phyloP scores from a whole-genome alignment of 805 yeast genomes.

The Candida loeiensis region DNA sequence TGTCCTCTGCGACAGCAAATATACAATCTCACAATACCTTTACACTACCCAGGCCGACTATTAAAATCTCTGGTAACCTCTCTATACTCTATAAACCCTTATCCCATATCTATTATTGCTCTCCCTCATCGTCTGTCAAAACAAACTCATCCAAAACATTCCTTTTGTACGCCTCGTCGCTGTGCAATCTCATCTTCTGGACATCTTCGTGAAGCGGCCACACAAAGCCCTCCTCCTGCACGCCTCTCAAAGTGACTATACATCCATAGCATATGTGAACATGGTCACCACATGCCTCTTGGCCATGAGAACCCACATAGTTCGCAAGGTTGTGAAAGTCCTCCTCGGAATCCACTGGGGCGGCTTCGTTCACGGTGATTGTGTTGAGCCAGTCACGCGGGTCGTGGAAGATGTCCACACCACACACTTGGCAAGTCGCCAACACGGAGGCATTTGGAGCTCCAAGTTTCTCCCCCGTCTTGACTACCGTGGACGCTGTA shows the following conservation, averaged over 20 bases:
- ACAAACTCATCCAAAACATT: conserved; percentile 6
- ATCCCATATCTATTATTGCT: neutral
- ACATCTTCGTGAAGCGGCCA: conserved; percentile 32
- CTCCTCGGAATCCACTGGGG: conserved; percentile 41
- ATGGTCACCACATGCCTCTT: conserved; percentile 9
- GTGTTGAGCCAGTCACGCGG: conserved; percentile 65
- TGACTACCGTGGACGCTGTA: conserved; percentile 87
- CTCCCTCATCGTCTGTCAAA: conserved; percentile 11
- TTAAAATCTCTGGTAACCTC: too few species aligned
- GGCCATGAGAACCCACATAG: conserved; percentile 12
- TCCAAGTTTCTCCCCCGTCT: conserved; percentile 76
- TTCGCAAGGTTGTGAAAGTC: conserved; percentile 32
- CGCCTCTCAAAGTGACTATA: conserved; percentile 54
- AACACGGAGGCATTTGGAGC: conserved; percentile 35
- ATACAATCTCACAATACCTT: too few species aligned
- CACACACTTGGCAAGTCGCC: conserved; percentile 54
- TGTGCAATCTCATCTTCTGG: conserved; percentile 19
- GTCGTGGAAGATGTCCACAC: conserved; percentile 47
- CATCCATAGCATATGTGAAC: conserved; percentile 75
- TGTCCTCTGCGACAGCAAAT: too few species aligned
- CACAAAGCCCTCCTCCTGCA: conserved; percentile 22
- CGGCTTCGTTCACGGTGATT: conserved; percentile 61
- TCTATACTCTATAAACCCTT: neutral
- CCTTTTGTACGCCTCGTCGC: conserved; percentile 21
- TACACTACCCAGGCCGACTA: too few species aligned